Evolutionary conservation across 2,329 filamentous ascomycete genomes (phyloP).

Genomic region (Monilinia fructicola): DNA sequence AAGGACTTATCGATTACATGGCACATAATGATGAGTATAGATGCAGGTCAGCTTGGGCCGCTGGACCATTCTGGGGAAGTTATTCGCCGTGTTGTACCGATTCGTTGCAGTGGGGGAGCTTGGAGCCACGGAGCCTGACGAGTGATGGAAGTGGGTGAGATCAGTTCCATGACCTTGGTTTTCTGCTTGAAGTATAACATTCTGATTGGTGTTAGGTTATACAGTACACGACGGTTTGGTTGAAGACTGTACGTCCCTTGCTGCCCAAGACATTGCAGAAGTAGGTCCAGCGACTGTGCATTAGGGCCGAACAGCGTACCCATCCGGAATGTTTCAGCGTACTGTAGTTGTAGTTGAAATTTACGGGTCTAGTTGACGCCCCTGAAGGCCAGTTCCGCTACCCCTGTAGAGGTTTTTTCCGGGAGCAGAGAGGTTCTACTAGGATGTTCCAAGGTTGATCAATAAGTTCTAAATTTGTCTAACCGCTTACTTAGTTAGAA

Average conservation of each 20-base stretch:
- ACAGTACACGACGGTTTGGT: slow-evolving; percentile 13
- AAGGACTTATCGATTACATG: slow-evolving; percentile 49
- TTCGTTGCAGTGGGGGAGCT: slow-evolving; percentile 44
- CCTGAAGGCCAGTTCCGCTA: too few species aligned
- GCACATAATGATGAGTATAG: slow-evolving; percentile 49
- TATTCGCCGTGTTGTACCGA: slow-evolving; percentile 47
- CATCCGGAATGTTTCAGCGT: too few species aligned
- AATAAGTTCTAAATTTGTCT: too few species aligned
- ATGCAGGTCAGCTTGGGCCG: slow-evolving; percentile 53
- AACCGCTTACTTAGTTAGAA: too few species aligned
- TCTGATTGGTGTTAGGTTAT: slow-evolving; percentile 4
- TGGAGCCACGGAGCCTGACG: slow-evolving; percentile 49
- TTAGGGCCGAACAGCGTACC: too few species aligned
- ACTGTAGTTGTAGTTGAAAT: too few species aligned
- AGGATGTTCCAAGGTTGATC: too few species aligned
- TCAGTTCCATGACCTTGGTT: neutral
- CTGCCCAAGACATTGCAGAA: slow-evolving; percentile 6
- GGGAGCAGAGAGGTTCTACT: too few species aligned
- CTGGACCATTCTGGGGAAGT: slow-evolving; percentile 51
- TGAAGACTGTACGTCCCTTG: slow-evolving; percentile 2
- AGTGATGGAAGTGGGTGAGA: slow-evolving; percentile 43
- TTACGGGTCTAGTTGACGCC: too few species aligned
- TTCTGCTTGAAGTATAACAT: neutral
- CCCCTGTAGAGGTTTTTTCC: too few species aligned
- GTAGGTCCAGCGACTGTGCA: neutral